Evolutionary conservation across 83 land plant species (phyloP), one percentile per base, ranked within the genome.

Genomic region (Picea mariana): DNA sequence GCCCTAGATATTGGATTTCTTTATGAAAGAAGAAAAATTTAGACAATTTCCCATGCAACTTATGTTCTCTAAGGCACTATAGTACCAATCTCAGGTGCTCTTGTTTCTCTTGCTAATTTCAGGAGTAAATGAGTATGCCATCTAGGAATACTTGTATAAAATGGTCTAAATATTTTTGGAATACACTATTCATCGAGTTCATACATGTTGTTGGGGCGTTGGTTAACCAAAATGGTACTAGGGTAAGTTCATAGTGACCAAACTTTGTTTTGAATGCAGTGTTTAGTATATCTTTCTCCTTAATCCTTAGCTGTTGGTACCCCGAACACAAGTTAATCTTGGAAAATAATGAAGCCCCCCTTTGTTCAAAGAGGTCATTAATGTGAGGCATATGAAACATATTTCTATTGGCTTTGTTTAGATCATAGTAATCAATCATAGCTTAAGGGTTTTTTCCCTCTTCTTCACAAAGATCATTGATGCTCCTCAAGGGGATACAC

Each of bases 61-160:
- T n/a, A 4, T 62, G 20, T 27, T n/a, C 34, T 58, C 38, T n/a
- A 9, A 79, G 38, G 23, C 7, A 11, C 3, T 59, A 13, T 0
- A 62, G n/a, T 6, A 26, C 81, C 3, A 9, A 1, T 15, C 81
- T 79, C 40, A 79, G 4, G 26, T 24, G 81, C 40, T 9, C 24
- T 21, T 60, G 24, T 1, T 62, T 2, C 12, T 62, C 66, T 23
- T 58, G 66, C 9, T 31, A 31, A 31, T 31, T 31, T 31, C 2
- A 31, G 34, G 34, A 31, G 34, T 31, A 31, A 31, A 31, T 31
- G 34, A 31, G 40, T 1, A 79, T 62, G 66, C 26, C 64, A 42
- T 79, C 81, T 21, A 79, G 21, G 26, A 79, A 79, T 7, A 79
- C 81, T 27, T 60, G 1, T 42, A 79, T 40, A 79, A 62, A 79